Conservation (phyloP, 1,284 basidiomycete species). For the Ceratobasidium sp. region DNA sequence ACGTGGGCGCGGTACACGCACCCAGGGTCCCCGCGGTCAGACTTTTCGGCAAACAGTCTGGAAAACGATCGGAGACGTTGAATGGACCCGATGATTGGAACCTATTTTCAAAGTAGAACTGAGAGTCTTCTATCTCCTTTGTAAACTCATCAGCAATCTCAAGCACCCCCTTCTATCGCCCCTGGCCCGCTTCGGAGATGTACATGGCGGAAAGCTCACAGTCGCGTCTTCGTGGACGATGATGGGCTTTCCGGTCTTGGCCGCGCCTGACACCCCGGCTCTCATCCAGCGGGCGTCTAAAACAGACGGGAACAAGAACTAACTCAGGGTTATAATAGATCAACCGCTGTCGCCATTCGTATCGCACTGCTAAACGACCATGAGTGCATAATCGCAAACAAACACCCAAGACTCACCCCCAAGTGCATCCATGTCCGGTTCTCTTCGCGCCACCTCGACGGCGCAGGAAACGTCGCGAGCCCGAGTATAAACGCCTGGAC, state of each 20-base stretch:
- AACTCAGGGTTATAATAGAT: conserved; percentile 41
- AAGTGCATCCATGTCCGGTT: conserved; percentile 27
- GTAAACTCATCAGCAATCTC: conserved; percentile 3
- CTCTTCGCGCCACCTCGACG: conserved; percentile 25
- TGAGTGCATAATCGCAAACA: background rate
- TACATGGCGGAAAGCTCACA: background rate
- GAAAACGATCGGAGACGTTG: background rate
- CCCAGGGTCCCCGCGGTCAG: background rate
- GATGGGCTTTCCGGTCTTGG: conserved; percentile 28
- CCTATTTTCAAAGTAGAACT: conserved; percentile 8
- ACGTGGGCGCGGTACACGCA: conserved; percentile 28
- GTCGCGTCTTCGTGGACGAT: conserved; percentile 25
- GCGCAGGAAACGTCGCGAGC: conserved; percentile 36
- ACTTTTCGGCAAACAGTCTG: conserved; percentile 20
- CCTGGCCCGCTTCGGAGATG: background rate
- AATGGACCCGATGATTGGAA: background rate
- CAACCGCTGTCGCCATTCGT: conserved; percentile 35
- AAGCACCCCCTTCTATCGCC: background rate
- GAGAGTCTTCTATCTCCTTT: conserved; percentile 12
- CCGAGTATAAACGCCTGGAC: conserved; percentile 37
- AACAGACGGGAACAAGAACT: background rate
- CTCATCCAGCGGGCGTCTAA: background rate
- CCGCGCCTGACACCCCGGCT: conserved; percentile 14
- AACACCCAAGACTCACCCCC: background rate
- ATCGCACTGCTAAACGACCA: background rate